Conservation (phyloP, 148 eudicot genomes). For the Chenopodium formosanum region DNA sequence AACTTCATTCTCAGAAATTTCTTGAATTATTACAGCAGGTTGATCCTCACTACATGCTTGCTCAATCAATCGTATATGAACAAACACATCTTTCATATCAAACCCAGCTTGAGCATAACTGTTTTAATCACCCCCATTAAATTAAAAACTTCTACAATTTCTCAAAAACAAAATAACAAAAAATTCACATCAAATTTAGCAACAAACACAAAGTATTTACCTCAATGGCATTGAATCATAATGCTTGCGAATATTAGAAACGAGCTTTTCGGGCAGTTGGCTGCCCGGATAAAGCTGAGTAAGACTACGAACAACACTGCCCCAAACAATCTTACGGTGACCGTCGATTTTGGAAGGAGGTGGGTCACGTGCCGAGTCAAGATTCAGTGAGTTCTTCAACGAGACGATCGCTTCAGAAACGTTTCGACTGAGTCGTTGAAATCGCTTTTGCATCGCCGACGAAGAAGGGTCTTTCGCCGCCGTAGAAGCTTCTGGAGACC, state of each 20-base stretch:
- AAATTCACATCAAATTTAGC: not conserved
- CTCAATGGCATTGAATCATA: conserved; percentile 89
- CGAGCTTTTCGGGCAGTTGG: conserved; percentile 88
- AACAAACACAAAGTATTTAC: conserved; percentile 24
- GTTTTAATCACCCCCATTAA: conserved; percentile 3
- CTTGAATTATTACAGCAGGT: conserved; percentile 75
- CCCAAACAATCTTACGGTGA: conserved; percentile 68
- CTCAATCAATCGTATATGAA: conserved; percentile 81
- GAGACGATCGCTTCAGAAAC: conserved; percentile 87
- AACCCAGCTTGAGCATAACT: conserved; percentile 96
- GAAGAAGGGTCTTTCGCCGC: conserved; percentile 35
- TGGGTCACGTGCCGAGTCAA: conserved; percentile 59
- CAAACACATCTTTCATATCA: conserved; percentile 88
- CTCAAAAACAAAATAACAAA: not conserved
- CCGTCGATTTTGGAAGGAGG: conserved; percentile 46
- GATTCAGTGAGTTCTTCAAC: conserved; percentile 71
- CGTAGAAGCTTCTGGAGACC: conserved; percentile 26
- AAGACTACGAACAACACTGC: conserved; percentile 70
- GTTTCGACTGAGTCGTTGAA: conserved; percentile 72
- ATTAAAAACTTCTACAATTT: not conserved
- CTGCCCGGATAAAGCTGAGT: conserved; percentile 96
- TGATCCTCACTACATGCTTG: conserved; percentile 72
- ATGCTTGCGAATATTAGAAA: conserved; percentile 80
- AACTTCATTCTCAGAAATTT: conserved; percentile 54
- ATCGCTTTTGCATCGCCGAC: conserved; percentile 69